phyloP scores from a whole-genome alignment of 495 filamentous ascomycete genomes.

The Parathielavia hyrcaniae region DNA sequence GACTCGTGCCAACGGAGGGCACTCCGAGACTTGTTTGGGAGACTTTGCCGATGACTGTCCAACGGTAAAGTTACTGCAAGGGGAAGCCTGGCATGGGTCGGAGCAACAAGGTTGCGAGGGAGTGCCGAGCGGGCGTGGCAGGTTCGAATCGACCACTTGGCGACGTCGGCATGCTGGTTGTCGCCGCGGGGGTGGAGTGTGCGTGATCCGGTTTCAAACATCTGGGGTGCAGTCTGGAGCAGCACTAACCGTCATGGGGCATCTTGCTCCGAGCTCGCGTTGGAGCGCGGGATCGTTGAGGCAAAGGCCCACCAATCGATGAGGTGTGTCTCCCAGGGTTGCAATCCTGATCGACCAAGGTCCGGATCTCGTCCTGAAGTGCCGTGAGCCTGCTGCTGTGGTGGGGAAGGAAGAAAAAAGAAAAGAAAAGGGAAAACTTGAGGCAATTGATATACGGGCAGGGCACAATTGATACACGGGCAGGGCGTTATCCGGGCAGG shows the following conservation, averaged over 20 bases:
- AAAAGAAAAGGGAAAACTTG: no score
- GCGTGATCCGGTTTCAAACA: not conserved
- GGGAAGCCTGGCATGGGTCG: slow-evolving; percentile 12
- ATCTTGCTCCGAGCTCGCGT: slow-evolving; percentile 7
- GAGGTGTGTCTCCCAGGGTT: not conserved
- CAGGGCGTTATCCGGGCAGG: no score
- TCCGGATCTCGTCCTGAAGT: no score
- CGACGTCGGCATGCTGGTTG: slow-evolving; percentile 1
- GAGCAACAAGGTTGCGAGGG: not conserved
- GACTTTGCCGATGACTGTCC: slow-evolving; percentile 11
- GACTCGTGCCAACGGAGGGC: not conserved
- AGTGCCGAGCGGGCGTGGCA: not conserved
- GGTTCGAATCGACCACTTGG: slow-evolving; percentile 11
- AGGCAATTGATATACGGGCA: no score
- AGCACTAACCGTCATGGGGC: slow-evolving; percentile 15
- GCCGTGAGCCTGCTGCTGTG: no score
- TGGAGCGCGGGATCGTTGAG: not conserved
- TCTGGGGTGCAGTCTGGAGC: not conserved
- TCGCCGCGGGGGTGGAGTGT: not conserved
- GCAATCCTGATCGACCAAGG: not conserved
- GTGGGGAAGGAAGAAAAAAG: no score
- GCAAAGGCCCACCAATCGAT: slow-evolving; percentile 12
- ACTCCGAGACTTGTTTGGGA: slow-evolving; percentile 11
- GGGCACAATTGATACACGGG: no score
- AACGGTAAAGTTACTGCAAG: slow-evolving; percentile 15